These are phyloP conservation scores for Trichodelitschia bisporula DNA, from an alignment of 495 filamentous ascomycete species.

Conservation along the genomic window DNA sequence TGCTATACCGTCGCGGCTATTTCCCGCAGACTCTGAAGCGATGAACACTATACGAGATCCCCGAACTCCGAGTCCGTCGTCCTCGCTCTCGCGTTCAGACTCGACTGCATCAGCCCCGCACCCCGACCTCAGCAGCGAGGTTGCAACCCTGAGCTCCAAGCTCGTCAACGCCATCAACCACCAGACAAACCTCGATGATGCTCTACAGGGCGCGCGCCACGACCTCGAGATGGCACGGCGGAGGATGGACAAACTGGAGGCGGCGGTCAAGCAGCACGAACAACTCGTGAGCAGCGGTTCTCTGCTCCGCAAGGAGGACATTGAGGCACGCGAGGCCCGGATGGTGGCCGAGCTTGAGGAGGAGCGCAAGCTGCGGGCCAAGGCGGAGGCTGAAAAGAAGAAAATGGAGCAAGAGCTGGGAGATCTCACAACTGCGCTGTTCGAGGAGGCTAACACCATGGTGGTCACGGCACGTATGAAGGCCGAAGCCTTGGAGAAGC, in stretches of 20 bases:
- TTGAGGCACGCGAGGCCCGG: slow-evolving; percentile 43
- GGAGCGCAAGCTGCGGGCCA: slow-evolving; percentile 30
- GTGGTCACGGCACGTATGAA: slow-evolving; percentile 56
- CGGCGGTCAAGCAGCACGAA: slow-evolving; percentile 38
- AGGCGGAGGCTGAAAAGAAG: slow-evolving; percentile 46
- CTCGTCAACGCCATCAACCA: slow-evolving; percentile 93
- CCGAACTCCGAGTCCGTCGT: slow-evolving; percentile 7
- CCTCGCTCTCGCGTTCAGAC: slow-evolving; percentile 5
- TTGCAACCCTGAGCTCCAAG: slow-evolving; percentile 79
- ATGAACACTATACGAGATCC: slow-evolving; percentile 15
- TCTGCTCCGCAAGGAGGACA: slow-evolving; percentile 40
- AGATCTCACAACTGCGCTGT: slow-evolving; percentile 64
- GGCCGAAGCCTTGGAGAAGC: slow-evolving; percentile 40
- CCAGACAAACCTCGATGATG: slow-evolving; percentile 82
- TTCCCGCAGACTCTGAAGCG: slow-evolving; percentile 4
- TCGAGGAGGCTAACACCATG: slow-evolving; percentile 93
- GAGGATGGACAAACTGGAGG: slow-evolving; percentile 42
- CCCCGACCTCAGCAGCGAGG: slow-evolving; percentile 67
- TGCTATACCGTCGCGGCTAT: not conserved
- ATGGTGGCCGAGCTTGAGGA: slow-evolving; percentile 39
- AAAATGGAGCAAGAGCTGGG: slow-evolving; percentile 66
- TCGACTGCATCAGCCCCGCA: slow-evolving; percentile 18
- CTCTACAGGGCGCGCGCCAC: slow-evolving; percentile 52
- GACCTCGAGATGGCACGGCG: slow-evolving; percentile 56
- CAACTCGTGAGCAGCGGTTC: slow-evolving; percentile 46